Conservation (phyloP, 805 yeast genomes). For the Candida sithepensis region DNA sequence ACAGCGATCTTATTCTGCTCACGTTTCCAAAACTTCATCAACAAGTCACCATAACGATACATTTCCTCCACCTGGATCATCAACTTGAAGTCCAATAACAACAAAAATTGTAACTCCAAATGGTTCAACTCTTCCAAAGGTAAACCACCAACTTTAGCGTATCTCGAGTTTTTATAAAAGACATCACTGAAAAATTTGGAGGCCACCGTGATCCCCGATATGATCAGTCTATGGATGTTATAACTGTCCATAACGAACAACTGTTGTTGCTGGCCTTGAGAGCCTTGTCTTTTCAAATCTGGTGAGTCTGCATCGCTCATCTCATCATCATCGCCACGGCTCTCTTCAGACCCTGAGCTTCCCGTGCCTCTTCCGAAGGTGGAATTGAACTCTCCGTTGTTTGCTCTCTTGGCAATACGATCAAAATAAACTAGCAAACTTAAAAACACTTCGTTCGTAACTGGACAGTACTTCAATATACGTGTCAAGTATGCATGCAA, state of each 20-base stretch:
- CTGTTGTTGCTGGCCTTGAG: constrained; percentile 41
- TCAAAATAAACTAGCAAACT: constrained; percentile 91
- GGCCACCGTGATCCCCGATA: constrained; percentile 93
- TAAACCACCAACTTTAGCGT: constrained; percentile 93
- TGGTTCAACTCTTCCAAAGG: constrained; percentile 91
- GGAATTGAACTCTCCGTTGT: constrained; percentile 38
- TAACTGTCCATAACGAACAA: constrained; percentile 93
- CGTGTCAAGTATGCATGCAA: constrained; percentile 85
- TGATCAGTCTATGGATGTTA: constrained; percentile 89
- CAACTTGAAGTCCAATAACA: constrained; percentile 79
- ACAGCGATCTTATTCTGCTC: constrained; percentile 44
- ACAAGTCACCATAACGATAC: constrained; percentile 83
- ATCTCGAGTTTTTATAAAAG: constrained; percentile 89
- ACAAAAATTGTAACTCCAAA: constrained; percentile 82
- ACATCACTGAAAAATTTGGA: constrained; percentile 93
- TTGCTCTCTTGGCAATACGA: constrained; percentile 82
- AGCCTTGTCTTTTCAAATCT: constrained; percentile 1
- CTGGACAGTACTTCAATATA: constrained; percentile 94
- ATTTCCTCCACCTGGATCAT: constrained; percentile 88
- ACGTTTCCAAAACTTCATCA: constrained; percentile 79
- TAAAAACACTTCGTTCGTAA: constrained; percentile 94
- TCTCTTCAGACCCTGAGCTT: background rate
- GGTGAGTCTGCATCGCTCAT: constrained; percentile 16
- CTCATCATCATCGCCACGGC: constrained; percentile 20
- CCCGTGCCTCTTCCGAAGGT: constrained; percentile 11